phyloP scores from a whole-genome alignment of 441 rosid genomes.

The Pelargonium cotyledonis region DNA sequence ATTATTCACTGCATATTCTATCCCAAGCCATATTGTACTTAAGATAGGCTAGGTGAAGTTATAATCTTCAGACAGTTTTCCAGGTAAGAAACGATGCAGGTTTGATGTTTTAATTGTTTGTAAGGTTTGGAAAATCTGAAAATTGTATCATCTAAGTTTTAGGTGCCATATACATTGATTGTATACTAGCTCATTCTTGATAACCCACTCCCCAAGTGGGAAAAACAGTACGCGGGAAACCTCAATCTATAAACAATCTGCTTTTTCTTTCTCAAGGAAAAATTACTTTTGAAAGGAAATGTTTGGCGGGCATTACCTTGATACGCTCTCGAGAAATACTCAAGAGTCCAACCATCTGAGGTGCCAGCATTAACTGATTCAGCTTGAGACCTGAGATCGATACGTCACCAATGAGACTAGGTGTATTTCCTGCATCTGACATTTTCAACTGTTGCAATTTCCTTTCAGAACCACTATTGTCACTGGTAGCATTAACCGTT shows the following conservation, averaged over 20 bases:
- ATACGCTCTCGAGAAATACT: slow-evolving; percentile 65
- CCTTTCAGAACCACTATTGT: slow-evolving; percentile 29
- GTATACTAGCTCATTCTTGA: too few relatives aligned
- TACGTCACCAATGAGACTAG: slow-evolving; percentile 80
- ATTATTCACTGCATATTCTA: neutral
- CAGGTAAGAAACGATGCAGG: neutral
- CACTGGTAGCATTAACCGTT: slow-evolving; percentile 40
- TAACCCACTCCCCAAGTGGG: too few relatives aligned
- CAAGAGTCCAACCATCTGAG: slow-evolving; percentile 77
- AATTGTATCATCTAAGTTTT: neutral
- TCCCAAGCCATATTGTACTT: neutral
- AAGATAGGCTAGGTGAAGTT: neutral
- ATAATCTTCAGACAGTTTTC: neutral
- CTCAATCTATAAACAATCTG: neutral
- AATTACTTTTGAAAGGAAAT: slow-evolving; percentile 8
- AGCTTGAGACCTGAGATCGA: slow-evolving; percentile 84
- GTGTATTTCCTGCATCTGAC: slow-evolving; percentile 24
- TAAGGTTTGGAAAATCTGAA: neutral
- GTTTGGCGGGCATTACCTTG: slow-evolving; percentile 47
- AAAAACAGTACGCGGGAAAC: too few relatives aligned
- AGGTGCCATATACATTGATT: neutral
- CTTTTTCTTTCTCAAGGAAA: neutral
- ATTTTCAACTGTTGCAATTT: slow-evolving; percentile 25
- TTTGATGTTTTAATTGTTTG: neutral
- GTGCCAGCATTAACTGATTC: slow-evolving; percentile 91